Conservation (phyloP, 83 land plant genomes). For the Larix sibirica region DNA sequence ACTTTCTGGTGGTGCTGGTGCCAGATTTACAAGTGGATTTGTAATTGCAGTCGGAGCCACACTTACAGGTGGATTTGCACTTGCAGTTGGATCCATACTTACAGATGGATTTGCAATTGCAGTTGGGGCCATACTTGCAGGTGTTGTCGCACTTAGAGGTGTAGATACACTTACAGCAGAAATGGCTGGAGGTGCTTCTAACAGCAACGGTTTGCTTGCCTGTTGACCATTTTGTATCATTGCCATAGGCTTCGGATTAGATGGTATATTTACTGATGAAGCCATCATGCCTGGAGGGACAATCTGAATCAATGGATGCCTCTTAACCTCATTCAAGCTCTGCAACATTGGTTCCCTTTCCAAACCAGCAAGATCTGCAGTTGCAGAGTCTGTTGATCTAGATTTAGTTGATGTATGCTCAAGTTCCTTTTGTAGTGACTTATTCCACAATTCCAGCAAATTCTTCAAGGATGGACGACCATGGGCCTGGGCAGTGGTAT, state of each 20-base stretch:
- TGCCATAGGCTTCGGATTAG: conserved; percentile 36
- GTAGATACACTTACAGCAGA: conserved; percentile 18
- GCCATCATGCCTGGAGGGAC: conserved; percentile 87
- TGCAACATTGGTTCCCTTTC: conserved; percentile 71
- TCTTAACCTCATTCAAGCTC: conserved; percentile 59
- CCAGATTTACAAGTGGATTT: not conserved
- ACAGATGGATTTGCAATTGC: not conserved
- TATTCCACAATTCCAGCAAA: conserved; percentile 87
- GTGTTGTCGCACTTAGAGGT: conserved; percentile 12
- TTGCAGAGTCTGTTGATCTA: conserved; percentile 46
- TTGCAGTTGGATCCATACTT: not conserved
- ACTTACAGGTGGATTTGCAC: not conserved
- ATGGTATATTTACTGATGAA: conserved; percentile 34
- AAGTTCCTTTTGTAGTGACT: conserved; percentile 76
- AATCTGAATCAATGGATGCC: conserved; percentile 82
- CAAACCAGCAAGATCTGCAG: conserved; percentile 63
- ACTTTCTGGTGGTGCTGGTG: not conserved
- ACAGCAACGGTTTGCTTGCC: conserved; percentile 40
- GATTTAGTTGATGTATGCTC: conserved; percentile 46
- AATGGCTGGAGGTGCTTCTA: conserved; percentile 44
- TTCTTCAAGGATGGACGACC: conserved; percentile 83
- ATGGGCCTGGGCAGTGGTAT: conserved; percentile 66
- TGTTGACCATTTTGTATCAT: conserved; percentile 23
- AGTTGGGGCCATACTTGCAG: conserved; percentile 8
- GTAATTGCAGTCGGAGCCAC: not conserved